Base-by-base conservation (phyloP, 179 eudicot genomes). In the Camellia oleifera region DNA sequence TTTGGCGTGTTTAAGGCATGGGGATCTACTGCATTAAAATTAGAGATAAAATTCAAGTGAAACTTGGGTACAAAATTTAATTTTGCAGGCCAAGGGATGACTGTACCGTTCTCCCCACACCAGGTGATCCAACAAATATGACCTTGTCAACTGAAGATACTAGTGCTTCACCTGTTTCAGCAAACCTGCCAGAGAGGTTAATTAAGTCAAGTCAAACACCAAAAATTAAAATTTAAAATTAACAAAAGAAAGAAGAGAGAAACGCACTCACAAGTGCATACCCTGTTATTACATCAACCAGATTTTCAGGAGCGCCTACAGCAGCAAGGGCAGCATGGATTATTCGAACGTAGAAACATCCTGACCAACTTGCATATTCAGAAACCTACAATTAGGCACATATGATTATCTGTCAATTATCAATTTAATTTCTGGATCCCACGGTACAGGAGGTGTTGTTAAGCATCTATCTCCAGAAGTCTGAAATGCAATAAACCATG, bases 341-440 rank as follows among this genome's bases (percentile, higher is more conserved):
- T 79, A 96, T 96, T 78, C 97, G 92, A 77, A 87, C 76, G 78
- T 96, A 96, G 88, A 96, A 96, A 87, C 98, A 96, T 69, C 99
- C 98, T 44, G 99, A 96, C 99, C 99, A 96, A 84, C 99, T 96
- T 76, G 99, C 98, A 88, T 94, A 90, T 83, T 96, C 99, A 72
- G 99, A 96, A 81, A 96, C 97, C 99, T 96, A 81, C 72, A 84
- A 4, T 63, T 83, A 50, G 13, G 80, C 13, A 26, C 10, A 76
- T 0, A 69, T 53, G 18, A 15, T 58, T 53, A 53, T 54, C 61
- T 40, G 52, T 78, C 72, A 80, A 57, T 17, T n/a, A 17, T 57
- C 74, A 67, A 78, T 53, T 26, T 32, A 52, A 68, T 54, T 42
- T 54, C n/a, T 1, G 5, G 20, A 68, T 40, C n/a, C 13, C 44